Conservation (phyloP, 768 basidiomycete genomes). For the Cytidiella melzeri region DNA sequence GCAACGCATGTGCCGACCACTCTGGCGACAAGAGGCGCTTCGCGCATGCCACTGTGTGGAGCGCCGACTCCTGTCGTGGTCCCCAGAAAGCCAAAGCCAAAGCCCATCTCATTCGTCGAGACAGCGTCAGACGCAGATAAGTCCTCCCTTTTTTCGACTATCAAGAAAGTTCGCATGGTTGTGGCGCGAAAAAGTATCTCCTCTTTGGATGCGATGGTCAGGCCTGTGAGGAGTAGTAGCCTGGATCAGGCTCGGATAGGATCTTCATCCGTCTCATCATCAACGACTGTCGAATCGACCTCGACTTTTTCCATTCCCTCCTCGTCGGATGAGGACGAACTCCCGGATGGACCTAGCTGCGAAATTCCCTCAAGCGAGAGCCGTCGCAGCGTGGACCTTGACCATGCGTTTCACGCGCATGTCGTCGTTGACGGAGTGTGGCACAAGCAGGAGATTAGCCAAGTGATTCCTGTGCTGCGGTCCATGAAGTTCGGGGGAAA, state of each 20-base stretch:
- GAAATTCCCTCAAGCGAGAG: not conserved
- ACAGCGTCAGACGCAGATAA: not conserved
- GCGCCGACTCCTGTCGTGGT: too few relatives aligned
- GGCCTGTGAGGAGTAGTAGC: not conserved
- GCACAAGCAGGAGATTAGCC: constrained; percentile 9
- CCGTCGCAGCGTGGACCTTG: not conserved
- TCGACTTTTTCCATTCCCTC: not conserved
- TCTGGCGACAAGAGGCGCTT: not conserved
- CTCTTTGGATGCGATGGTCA: not conserved
- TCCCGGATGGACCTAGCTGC: too few relatives aligned
- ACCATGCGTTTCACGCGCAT: constrained; percentile 1
- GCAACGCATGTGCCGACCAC: constrained; percentile 1
- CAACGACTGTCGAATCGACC: not conserved
- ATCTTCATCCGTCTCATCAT: not conserved
- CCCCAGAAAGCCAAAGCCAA: not conserved
- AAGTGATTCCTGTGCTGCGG: constrained; percentile 11
- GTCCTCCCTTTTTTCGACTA: not conserved
- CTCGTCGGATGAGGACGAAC: too few relatives aligned
- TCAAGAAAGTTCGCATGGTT: not conserved
- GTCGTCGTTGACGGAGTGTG: constrained; percentile 6
- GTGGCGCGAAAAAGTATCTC: not conserved
- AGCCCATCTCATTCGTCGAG: not conserved
- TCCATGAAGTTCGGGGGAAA: constrained; percentile 4
- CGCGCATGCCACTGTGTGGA: too few relatives aligned
- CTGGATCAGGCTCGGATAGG: too few relatives aligned